Evolutionary conservation across 495 filamentous ascomycete genomes (phyloP).

Genomic region (Lepraria neglecta): DNA sequence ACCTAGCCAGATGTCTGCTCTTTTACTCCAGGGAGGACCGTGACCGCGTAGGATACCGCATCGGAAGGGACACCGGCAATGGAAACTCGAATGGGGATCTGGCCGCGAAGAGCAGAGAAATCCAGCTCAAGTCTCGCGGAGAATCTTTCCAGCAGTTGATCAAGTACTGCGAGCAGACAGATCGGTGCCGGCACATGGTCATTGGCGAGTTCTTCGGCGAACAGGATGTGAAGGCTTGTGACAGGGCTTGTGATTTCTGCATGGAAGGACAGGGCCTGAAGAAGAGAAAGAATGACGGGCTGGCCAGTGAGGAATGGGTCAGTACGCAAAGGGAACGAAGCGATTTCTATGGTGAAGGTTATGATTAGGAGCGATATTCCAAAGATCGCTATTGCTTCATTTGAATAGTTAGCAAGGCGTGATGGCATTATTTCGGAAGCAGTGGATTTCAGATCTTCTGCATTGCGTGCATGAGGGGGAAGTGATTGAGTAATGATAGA

Average conservation of each 20-base stretch:
- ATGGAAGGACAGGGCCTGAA: constrained; percentile 64
- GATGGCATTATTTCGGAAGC: neutral
- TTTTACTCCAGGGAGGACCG: constrained; percentile 84
- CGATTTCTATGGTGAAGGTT: constrained; percentile 37
- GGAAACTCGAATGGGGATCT: constrained; percentile 18
- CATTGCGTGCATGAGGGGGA: neutral
- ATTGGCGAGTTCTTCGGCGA: constrained; percentile 85
- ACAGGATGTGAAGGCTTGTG: constrained; percentile 52
- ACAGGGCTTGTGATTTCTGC: constrained; percentile 85
- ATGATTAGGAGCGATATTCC: constrained; percentile 14
- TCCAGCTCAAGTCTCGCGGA: constrained; percentile 36
- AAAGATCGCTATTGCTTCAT: neutral
- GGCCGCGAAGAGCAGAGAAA: constrained; percentile 24
- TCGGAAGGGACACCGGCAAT: constrained; percentile 34
- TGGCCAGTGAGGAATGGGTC: constrained; percentile 68
- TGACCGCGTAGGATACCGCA: constrained; percentile 58
- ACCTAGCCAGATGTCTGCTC: constrained; percentile 75
- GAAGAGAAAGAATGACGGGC: constrained; percentile 52
- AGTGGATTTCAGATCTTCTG: neutral
- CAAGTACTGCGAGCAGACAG: constrained; percentile 72
- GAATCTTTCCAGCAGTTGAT: constrained; percentile 54
- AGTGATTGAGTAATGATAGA: neutral
- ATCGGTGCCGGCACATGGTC: constrained; percentile 63
- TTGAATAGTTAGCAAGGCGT: neutral
- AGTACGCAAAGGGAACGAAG: constrained; percentile 63